These are phyloP conservation scores for Phaeosphaeriaceae sp. DNA, from an alignment of 2,329 filamentous ascomycete genomes.

Conservation along the genomic window DNA sequence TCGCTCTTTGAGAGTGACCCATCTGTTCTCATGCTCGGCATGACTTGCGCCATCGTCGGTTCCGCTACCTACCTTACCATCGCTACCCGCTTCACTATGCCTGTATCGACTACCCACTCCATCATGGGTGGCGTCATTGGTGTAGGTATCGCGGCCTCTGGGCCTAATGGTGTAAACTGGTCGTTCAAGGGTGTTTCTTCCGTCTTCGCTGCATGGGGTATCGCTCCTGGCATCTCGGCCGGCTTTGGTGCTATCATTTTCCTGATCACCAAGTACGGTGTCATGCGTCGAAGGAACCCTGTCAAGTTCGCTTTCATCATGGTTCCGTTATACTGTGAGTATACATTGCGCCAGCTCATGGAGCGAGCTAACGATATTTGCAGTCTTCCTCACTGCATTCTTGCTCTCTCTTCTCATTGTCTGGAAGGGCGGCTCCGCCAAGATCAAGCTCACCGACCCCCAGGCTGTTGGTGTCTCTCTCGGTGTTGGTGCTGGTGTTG, in stretches of 20 bases:
- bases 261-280: conserved; percentile 64
- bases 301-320: conserved; percentile 60
- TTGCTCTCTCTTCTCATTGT: conserved; percentile 58
- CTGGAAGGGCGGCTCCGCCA: conserved; percentile 52
- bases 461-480: conserved; percentile 64
- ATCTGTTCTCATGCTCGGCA: conserved; percentile 60
- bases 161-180: conserved; percentile 63
- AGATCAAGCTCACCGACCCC: conserved; percentile 57
- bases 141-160: conserved; percentile 61
- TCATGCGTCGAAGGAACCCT: conserved; percentile 63
- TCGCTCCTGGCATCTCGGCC: conserved; percentile 65
- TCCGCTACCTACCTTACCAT: conserved; percentile 62
- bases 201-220: conserved; percentile 68
- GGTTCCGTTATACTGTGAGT: conserved; percentile 13
- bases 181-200: conserved; percentile 63
- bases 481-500: conserved; percentile 60
- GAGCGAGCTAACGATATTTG: background rate
- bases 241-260: conserved; percentile 64
- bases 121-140: conserved; percentile 53
- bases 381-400: conserved; percentile 60
- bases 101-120: conserved; percentile 64
- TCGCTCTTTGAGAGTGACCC: conserved; percentile 55
- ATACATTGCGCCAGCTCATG: background rate
- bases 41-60: conserved; percentile 63
- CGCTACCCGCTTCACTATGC: conserved; percentile 61